Evolutionary conservation across 805 yeast genomes (phyloP).

Genomic region (Komagataella ulmi): DNA sequence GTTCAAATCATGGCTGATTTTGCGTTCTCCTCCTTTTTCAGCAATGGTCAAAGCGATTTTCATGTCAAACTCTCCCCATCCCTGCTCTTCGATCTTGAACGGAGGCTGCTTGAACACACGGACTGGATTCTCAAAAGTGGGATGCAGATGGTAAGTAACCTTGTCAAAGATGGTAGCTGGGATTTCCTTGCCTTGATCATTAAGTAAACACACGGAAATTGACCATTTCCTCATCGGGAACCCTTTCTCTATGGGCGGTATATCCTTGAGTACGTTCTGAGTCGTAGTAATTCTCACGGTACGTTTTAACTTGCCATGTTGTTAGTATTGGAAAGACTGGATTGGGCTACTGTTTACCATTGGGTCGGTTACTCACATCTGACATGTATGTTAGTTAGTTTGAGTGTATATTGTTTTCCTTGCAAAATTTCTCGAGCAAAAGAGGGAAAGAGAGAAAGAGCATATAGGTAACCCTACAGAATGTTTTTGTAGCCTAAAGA

Average conservation of each 20-base stretch:
- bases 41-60: constrained; percentile 63
- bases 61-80: constrained; percentile 97
- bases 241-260: constrained; percentile 76
- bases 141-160: constrained; percentile 88
- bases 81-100: constrained; percentile 79
- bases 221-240: constrained; percentile 95
- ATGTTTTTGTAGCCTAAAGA: background rate
- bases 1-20: constrained; percentile 80
- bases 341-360: background rate
- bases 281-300: constrained; percentile 78
- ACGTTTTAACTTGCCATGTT: constrained; percentile 45
- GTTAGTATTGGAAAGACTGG: background rate
- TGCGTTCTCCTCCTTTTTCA: constrained; percentile 83
- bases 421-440: background rate
- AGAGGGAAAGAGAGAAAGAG: background rate
- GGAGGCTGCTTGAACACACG: constrained; percentile 75
- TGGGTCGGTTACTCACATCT: constrained; percentile 1
- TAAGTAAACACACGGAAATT: constrained; percentile 61
- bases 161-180: constrained; percentile 86
- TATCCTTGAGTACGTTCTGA: constrained; percentile 70
- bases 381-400: constrained; percentile 1
- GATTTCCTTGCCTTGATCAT: constrained; percentile 66
- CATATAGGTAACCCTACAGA: background rate
- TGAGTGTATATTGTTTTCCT: background rate
- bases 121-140: constrained; percentile 85